Base-by-base conservation (phyloP, 306 rosid genomes). In the Mucuna pruriens region DNA sequence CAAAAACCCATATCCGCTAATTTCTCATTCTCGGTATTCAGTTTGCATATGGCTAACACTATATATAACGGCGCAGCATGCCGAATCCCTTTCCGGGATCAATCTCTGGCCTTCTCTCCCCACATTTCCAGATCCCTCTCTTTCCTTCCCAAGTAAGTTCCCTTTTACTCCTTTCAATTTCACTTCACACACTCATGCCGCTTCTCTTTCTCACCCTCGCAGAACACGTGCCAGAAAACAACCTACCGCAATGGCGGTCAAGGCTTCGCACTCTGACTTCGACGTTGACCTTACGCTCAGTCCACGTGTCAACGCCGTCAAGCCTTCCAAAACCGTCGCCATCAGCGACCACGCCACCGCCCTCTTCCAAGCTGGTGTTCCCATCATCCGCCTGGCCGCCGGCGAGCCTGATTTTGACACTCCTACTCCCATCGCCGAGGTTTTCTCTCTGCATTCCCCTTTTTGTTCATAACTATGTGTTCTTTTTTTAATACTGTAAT, bases 371-470 rank as follows among this genome's bases (percentile, higher is more conserved):
- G 93, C 99, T 1, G 99, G 99, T 1, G 83, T 96, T 25, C 98
- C 97, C 4, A 94, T 96, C 48, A 96, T 96, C 71, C 90, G 93
- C 9, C 77, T 96, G 34, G 93, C 99, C 1, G 97, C 98, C 2
- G 99, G 99, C 22, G 97, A 96, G 51, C 94, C 99, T 2, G 97
- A 96, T 87, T 96, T 96, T 38, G 98, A 92, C 65, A 96, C 99
- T 0, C 99, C 99, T 0, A n/a, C 89, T 58, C 71, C 79, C 12
- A 86, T 96, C 1, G 90, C 86, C 0, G 92, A 96, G 95, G 99
- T 83, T 6, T 2, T 9, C 49, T 26, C 22, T 55, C 29, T 67
- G 17, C 22, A 31, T 40, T 36, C 42, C 60, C 39, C 57, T 9
- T 57, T 81, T 72, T n/a, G 20, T 12, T 46, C 4, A 3, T 22